These are phyloP conservation scores for Fusarium udum DNA, from an alignment of 2,329 filamentous ascomycete genomes.

Conservation along the genomic window DNA sequence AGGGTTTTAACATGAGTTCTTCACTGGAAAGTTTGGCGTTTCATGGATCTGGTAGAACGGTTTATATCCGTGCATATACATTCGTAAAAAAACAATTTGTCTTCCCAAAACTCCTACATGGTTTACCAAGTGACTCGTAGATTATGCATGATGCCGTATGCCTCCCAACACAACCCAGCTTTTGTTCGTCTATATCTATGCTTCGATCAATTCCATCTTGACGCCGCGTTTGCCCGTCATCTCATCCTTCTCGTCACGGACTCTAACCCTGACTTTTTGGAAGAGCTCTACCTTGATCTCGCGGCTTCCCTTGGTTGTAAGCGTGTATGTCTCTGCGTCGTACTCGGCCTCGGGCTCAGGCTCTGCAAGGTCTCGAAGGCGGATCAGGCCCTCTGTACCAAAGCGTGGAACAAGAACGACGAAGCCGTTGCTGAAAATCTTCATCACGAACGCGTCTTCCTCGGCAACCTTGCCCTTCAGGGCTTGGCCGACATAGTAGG, in stretches of 20 bases:
- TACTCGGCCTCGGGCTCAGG: conserved; percentile 83
- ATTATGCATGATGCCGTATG: conserved; percentile 24
- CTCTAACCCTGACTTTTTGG: conserved; percentile 87
- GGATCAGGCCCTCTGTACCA: conserved; percentile 91
- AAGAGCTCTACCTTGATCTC: conserved; percentile 80
- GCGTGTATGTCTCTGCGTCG: conserved; percentile 84
- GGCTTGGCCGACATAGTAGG: conserved; percentile 97
- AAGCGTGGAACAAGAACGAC: conserved; percentile 96
- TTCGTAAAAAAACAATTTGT: conserved; percentile 40
- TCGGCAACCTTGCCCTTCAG: conserved; percentile 80
- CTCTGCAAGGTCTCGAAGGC: conserved; percentile 82
- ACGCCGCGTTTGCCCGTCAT: conserved; percentile 94
- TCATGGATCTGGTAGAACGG: conserved; percentile 46
- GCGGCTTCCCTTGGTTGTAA: conserved; percentile 68
- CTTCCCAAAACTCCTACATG: conserved; percentile 35
- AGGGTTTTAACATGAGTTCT: conserved; percentile 41
- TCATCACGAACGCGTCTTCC: conserved; percentile 96
- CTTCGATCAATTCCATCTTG: conserved; percentile 73
- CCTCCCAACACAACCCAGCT: not conserved
- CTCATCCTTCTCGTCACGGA: conserved; percentile 93
- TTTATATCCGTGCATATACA: conserved; percentile 44
- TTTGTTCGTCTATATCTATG: conserved; percentile 18
- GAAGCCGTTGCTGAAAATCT: conserved; percentile 96
- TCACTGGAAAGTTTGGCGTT: conserved; percentile 47
- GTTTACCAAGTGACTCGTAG: conserved; percentile 21